phyloP scores from a whole-genome alignment of 2,329 filamentous ascomycete genomes.

The Nigrograna mackinnonii region DNA sequence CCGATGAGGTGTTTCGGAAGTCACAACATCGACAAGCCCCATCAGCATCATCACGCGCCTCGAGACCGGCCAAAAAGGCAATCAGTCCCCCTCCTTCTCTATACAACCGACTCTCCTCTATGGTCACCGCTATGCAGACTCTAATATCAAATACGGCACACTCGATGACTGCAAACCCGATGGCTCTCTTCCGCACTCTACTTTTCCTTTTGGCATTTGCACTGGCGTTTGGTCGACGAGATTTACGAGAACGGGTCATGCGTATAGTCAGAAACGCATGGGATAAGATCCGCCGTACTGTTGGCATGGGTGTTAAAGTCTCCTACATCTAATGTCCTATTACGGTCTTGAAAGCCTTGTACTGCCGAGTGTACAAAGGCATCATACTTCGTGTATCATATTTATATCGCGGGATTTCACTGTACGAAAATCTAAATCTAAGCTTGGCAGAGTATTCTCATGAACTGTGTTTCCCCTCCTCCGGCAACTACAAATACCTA shows the following conservation, averaged over 20 bases:
- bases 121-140: constrained; percentile 53
- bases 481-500: no score
- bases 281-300: constrained; percentile 80
- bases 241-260: constrained; percentile 74
- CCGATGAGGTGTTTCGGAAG: constrained; percentile 32
- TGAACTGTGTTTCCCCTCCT: no score
- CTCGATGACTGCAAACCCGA: constrained; percentile 57
- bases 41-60: constrained; percentile 31
- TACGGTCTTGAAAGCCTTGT: background rate
- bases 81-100: constrained; percentile 38
- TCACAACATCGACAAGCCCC: constrained; percentile 19
- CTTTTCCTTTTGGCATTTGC: constrained; percentile 81
- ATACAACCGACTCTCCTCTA: constrained; percentile 46
- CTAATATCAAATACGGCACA: constrained; percentile 55
- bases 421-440: no score
- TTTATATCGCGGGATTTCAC: no score
- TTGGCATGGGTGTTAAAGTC: constrained; percentile 96
- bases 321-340: constrained; percentile 74
- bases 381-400: constrained; percentile 11
- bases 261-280: constrained; percentile 71
- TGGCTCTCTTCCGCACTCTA: constrained; percentile 64
- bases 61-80: constrained; percentile 35
- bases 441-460: no score
- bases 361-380: background rate
- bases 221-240: constrained; percentile 73